A percentile compares a stretch with the other conserved stretches of the same genome.
Conservation (phyloP, 352 stramenopile species). For the Pythium chondricola region DNA sequence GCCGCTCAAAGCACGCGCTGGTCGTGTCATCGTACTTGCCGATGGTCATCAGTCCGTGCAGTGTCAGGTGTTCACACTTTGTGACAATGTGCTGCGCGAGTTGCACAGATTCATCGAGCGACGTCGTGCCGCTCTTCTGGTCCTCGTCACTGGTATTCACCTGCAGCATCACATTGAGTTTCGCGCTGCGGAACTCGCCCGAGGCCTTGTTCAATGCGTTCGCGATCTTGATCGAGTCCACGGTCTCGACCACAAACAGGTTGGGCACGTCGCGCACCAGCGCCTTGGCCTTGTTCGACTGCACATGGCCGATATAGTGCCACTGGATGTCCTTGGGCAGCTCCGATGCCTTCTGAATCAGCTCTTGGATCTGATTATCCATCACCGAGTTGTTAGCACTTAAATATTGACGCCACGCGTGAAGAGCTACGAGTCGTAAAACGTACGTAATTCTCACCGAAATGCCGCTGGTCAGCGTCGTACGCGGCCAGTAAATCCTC, state of each 20-base stretch:
- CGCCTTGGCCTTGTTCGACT: conserved; percentile 97
- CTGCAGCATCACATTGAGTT: conserved; percentile 95
- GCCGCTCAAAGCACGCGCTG: conserved; percentile 87
- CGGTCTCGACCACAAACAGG: conserved; percentile 94
- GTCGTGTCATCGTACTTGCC: conserved; percentile 91
- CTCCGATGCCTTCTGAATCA: conserved; percentile 90
- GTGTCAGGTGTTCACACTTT: conserved; percentile 88
- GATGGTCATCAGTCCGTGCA: conserved; percentile 99
- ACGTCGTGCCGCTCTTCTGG: conserved; percentile 92
- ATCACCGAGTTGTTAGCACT: neutral
- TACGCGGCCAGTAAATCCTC: conserved; percentile 87
- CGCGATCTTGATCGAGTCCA: conserved; percentile 95
- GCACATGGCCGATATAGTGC: conserved; percentile 98
- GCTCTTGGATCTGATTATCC: conserved; percentile 87
- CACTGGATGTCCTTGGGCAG: conserved; percentile 91
- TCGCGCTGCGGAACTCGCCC: conserved; percentile 48
- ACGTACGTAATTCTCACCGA: conserved; percentile 98
- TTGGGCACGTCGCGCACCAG: conserved; percentile 90
- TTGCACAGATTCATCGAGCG: conserved; percentile 65
- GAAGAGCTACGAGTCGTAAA: neutral
- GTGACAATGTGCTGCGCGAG: conserved; percentile 85
- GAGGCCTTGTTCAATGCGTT: conserved; percentile 92
- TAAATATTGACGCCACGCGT: conserved; percentile 3
- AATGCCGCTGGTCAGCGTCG: conserved; percentile 89
- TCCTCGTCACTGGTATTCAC: conserved; percentile 98